Conservation (phyloP, 768 basidiomycete species). For the Tremella mesenterica region DNA sequence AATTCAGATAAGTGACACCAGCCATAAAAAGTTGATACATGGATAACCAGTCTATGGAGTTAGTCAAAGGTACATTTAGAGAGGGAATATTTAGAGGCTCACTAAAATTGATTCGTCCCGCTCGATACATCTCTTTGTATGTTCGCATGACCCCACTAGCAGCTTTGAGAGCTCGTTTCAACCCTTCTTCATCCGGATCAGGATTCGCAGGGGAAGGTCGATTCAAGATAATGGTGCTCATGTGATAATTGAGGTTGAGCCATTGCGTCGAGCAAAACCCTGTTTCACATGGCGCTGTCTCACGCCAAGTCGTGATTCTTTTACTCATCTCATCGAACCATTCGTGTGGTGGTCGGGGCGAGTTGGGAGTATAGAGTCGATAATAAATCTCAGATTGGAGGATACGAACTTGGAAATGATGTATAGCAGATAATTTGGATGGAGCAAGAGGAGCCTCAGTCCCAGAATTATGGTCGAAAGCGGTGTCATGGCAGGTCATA, state of each 20-base stretch:
- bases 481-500: constrained; percentile 5
- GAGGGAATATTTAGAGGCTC: background rate
- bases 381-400: constrained; percentile 15
- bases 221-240: constrained; percentile 3
- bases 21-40: constrained; percentile 16
- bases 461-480: background rate
- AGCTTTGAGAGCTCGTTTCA: background rate
- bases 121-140: constrained; percentile 15
- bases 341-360: constrained; percentile 3
- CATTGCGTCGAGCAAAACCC: constrained; percentile 5
- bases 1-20: constrained; percentile 24
- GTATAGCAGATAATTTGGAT: constrained; percentile 7
- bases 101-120: constrained; percentile 8
- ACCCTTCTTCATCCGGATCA: constrained; percentile 1
- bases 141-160: constrained; percentile 3
- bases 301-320: constrained; percentile 4
- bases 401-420: constrained; percentile 9
- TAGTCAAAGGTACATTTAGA: background rate
- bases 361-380: constrained; percentile 4
- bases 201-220: constrained; percentile 11
- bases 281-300: background rate
- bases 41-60: constrained; percentile 9
- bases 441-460: background rate
- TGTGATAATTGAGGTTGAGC: constrained; percentile 9
- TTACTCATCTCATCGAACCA: constrained; percentile 8